Evolutionary conservation across 2,329 filamentous ascomycete species (phyloP), one percentile per base, ranked within the genome.

Genomic region (Beauveria australis): DNA sequence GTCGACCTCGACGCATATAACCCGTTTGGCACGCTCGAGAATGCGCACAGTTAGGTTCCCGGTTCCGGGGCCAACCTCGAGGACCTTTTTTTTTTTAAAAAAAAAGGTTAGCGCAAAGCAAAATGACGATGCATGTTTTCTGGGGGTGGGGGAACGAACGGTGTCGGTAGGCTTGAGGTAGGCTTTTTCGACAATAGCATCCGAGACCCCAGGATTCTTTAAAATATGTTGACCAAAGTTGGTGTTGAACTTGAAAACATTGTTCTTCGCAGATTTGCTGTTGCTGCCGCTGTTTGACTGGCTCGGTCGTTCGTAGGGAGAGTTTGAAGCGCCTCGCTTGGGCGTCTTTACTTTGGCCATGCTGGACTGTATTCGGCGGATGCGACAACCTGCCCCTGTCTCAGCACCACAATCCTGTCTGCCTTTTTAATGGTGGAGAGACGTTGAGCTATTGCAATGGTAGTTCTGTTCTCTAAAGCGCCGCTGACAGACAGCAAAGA

Each of bases 211-310:
- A 1, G 90, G 90, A 73, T 96, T 96, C 74, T 96, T 97, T 66
- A 97, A 82, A 64, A 99, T 94, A 74, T 97, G 91, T 72, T 84
- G 81, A 68, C 93, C 92, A 66, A 94, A 84, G 73, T 93, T 80
- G 67, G 89, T 94, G 79, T 96, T 96, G 85, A 97, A 96, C 74
- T 95, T 96, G 84, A 97, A 97, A 75, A 97, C 91, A 68, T 90
- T 92, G 78, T 96, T 92, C 70, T 79, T 79, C 61, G 71, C 69
- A 10, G 72, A 67, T 63, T 71, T 59, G 58, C 44, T 48, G 44
- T 47, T 56, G 53, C 37, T 46, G 60, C 61, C 64, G 52, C 61
- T 63, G 62, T 60, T 59, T 4, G 64, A 63, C 40, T 63, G 63
- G 44, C 62, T 64, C 18, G 73, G 71, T 59, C 76, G 73, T 26